phyloP scores from a whole-genome alignment of 768 basidiomycete species.

The Suillus lakei region DNA sequence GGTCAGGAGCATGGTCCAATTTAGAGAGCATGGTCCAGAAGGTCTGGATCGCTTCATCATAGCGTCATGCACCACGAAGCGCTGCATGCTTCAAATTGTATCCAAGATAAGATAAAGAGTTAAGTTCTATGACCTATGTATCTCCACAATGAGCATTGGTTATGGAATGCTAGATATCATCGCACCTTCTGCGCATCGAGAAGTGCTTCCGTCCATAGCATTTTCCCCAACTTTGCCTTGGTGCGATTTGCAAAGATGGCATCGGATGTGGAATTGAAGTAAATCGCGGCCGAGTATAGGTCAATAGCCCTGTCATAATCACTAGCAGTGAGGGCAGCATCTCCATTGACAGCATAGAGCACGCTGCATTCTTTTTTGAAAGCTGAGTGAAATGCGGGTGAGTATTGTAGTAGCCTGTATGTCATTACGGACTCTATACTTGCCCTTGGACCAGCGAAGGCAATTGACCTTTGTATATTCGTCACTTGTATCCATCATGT shows the following conservation, averaged over 20 bases:
- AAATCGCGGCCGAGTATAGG: not conserved
- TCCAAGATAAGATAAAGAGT: not conserved
- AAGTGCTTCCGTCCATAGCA: not conserved
- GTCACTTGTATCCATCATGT: no score
- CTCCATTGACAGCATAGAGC: not conserved
- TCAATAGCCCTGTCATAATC: not conserved
- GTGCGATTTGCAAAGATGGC: not conserved
- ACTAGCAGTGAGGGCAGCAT: not conserved
- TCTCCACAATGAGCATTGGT: not conserved
- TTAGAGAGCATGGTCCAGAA: not conserved
- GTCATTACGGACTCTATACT: no score
- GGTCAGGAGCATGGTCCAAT: not conserved
- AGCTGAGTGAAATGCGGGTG: no score
- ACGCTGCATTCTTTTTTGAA: no score
- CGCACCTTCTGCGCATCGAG: not conserved
- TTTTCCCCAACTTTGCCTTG: not conserved
- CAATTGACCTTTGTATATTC: no score
- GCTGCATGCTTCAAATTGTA: not conserved
- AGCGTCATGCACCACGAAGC: not conserved
- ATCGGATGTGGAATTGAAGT: not conserved
- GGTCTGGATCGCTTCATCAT: not conserved
- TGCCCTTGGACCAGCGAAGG: no score
- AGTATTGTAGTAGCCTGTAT: no score
- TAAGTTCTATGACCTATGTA: not conserved
- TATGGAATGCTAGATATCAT: not conserved